phyloP scores from a whole-genome alignment of 2,329 filamentous ascomycete genomes.

The Fulvia fulva region DNA sequence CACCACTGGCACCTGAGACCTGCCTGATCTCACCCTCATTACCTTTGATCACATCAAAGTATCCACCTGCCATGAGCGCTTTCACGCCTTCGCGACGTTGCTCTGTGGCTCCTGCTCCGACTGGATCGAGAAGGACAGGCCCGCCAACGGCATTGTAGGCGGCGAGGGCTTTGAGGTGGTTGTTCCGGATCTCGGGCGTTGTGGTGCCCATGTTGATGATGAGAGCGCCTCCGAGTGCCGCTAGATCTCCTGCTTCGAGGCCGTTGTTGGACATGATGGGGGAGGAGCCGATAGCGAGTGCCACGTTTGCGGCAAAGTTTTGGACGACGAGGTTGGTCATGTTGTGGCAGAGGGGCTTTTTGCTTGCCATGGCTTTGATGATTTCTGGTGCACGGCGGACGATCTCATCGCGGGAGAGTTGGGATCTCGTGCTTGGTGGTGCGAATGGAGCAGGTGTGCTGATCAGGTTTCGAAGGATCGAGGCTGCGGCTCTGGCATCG shows the following conservation, averaged over 20 bases:
- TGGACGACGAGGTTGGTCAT: constrained; percentile 98
- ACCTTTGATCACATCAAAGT: constrained; percentile 86
- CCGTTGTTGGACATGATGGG: constrained; percentile 93
- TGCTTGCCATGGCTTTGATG: constrained; percentile 58
- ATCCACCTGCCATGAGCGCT: constrained; percentile 66
- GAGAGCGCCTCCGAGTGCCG: constrained; percentile 68
- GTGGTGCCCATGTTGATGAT: constrained; percentile 96
- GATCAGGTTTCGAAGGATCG: constrained; percentile 56
- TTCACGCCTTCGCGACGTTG: constrained; percentile 69
- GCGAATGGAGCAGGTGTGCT: constrained; percentile 38
- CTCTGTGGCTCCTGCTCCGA: constrained; percentile 79
- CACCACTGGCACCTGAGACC: constrained; percentile 56
- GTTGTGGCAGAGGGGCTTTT: constrained; percentile 65
- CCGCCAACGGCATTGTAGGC: constrained; percentile 77
- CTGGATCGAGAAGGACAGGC: constrained; percentile 82
- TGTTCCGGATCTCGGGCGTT: constrained; percentile 67
- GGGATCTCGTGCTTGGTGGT: constrained; percentile 26
- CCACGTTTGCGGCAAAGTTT: constrained; percentile 90
- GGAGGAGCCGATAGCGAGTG: constrained; percentile 75
- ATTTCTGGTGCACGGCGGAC: constrained; percentile 27
- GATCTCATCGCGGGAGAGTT: constrained; percentile 28
- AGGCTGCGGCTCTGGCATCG: constrained; percentile 62
- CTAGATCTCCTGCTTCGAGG: constrained; percentile 77
- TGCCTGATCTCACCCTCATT: constrained; percentile 85
- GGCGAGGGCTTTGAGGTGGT: constrained; percentile 67